These are phyloP conservation scores for Clathrus columnatus DNA, from an alignment of 768 basidiomycete genomes.

Conservation along the genomic window DNA sequence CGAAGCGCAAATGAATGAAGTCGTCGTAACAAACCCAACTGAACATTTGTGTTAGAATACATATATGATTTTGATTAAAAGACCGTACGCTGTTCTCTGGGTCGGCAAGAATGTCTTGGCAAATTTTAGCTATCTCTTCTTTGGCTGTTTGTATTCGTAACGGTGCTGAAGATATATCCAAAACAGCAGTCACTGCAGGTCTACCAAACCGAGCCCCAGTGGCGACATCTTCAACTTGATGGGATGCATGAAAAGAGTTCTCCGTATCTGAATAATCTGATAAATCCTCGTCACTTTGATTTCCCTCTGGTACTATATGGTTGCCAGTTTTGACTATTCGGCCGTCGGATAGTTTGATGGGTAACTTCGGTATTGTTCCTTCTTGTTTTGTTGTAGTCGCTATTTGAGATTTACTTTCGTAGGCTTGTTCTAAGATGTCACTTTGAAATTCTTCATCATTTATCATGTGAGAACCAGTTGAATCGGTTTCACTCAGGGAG, in stretches of 20 bases:
- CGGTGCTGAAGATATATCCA: slow-evolving; percentile 56
- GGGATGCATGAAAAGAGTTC: slow-evolving; percentile 16
- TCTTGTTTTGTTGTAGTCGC: slow-evolving; percentile 36
- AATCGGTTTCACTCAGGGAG: slow-evolving; percentile 55
- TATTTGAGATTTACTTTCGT: slow-evolving; percentile 56
- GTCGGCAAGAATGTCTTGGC: slow-evolving; percentile 89
- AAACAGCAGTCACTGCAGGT: slow-evolving; percentile 62
- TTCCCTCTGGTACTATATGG: slow-evolving; percentile 23
- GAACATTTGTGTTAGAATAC: not conserved
- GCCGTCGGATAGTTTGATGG: slow-evolving; percentile 82
- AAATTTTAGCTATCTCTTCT: slow-evolving; percentile 88
- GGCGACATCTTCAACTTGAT: slow-evolving; percentile 55
- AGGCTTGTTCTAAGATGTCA: slow-evolving; percentile 61
- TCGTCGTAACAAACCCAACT: slow-evolving; percentile 85
- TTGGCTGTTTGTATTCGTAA: slow-evolving; percentile 70
- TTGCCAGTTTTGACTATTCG: slow-evolving; percentile 54
- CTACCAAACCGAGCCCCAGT: slow-evolving; percentile 88
- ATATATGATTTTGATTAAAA: not conserved
- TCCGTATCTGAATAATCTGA: slow-evolving; percentile 20
- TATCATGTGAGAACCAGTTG: slow-evolving; percentile 38
- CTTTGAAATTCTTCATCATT: slow-evolving; percentile 21
- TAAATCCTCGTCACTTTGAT: slow-evolving; percentile 30
- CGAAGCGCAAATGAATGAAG: slow-evolving; percentile 81
- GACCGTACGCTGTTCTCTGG: slow-evolving; percentile 85
- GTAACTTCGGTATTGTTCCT: slow-evolving; percentile 53